Conservation (phyloP, 257 asterid genomes). For the Rauvolfia tetraphylla region DNA sequence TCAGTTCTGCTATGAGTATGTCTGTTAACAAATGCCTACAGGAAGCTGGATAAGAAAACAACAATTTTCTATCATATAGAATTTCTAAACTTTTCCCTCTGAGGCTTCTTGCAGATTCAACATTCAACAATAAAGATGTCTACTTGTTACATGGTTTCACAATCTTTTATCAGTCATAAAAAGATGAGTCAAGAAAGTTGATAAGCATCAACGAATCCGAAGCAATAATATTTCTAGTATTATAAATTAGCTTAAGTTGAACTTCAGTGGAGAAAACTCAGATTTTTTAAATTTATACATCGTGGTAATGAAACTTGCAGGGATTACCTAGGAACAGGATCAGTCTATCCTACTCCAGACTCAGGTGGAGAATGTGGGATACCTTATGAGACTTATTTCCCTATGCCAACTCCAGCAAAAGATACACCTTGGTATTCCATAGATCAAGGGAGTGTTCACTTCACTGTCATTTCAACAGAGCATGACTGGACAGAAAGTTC, state of each 20-base stretch:
- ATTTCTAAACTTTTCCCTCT: background rate
- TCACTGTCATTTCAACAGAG: conserved; percentile 81
- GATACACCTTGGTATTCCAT: conserved; percentile 95
- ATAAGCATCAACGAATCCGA: too few species aligned
- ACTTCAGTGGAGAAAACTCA: background rate
- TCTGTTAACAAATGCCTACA: background rate
- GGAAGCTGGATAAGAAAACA: background rate
- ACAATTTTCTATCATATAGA: too few species aligned
- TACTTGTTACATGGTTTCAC: too few species aligned
- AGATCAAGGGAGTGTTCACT: conserved; percentile 75
- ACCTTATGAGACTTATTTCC: conserved; percentile 85
- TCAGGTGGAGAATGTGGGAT: conserved; percentile 97
- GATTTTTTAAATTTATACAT: background rate
- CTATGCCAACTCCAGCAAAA: conserved; percentile 62
- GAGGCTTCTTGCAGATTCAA: too few species aligned
- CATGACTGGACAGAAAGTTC: conserved; percentile 54
- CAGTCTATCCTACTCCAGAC: conserved; percentile 58
- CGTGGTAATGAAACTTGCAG: conserved; percentile 29
- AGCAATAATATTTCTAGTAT: background rate
- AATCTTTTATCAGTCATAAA: too few species aligned
- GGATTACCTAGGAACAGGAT: conserved; percentile 58
- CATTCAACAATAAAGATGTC: too few species aligned
- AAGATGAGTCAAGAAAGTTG: too few species aligned
- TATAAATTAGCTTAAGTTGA: background rate
- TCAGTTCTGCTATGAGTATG: too few species aligned